These are phyloP conservation scores for Ceratocystis alfenasii DNA, from an alignment of 2,329 filamentous ascomycete species.

Conservation along the genomic window DNA sequence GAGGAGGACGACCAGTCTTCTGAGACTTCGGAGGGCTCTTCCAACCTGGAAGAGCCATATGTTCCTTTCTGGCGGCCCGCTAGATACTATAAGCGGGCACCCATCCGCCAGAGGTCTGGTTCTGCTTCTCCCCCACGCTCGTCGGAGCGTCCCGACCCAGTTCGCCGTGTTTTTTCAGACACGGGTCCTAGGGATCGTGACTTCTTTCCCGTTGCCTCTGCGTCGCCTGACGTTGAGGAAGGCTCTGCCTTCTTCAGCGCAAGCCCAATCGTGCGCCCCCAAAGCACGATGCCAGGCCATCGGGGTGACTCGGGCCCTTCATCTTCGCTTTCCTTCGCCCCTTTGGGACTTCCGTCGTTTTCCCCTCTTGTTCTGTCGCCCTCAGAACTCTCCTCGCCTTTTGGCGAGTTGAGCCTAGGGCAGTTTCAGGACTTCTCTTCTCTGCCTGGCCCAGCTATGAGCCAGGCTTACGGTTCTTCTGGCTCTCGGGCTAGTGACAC, in stretches of 20 bases:
- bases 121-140: background rate
- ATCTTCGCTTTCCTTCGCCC: background rate
- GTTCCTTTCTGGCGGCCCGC: background rate
- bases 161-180: background rate
- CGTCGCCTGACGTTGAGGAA: no score
- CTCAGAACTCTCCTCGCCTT: background rate
- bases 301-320: background rate
- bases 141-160: background rate
- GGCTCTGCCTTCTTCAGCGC: background rate
- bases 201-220: background rate
- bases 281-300: background rate
- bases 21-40: no score
- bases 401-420: background rate
- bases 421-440: background rate
- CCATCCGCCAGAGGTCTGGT: background rate
- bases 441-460: background rate
- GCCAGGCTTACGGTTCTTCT: background rate
- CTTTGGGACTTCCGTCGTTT: background rate
- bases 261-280: background rate
- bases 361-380: background rate
- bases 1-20: no score
- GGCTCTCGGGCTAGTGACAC: background rate
- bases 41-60: no score
- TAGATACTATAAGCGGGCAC: background rate
- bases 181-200: background rate